Percentiles rank a stretch among this genome's conserved stretches.
Conservation (phyloP, 495 filamentous ascomycete species). For the Penicillium psychrofluorescens region DNA sequence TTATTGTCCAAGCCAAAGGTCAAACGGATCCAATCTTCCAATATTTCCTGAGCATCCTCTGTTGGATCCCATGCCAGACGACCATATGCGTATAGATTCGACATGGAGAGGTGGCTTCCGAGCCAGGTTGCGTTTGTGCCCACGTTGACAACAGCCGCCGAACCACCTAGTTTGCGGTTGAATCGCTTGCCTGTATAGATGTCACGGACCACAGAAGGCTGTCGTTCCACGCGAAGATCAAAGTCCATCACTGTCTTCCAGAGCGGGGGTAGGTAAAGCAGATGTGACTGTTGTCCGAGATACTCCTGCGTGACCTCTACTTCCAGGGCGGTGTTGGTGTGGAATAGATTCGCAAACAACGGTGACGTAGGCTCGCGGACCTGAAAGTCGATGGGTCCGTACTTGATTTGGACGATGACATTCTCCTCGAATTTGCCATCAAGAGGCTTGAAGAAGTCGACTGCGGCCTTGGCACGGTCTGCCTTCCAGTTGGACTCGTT, state of each 20-base stretch:
- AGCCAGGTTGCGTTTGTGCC: conserved; percentile 62
- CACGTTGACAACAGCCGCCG: conserved; percentile 62
- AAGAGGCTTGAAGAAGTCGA: conserved; percentile 57
- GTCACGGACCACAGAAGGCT: conserved; percentile 45
- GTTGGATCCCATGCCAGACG: conserved; percentile 56
- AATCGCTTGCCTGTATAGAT: conserved; percentile 55
- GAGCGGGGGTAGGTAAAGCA: conserved; percentile 58
- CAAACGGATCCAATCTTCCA: conserved; percentile 59
- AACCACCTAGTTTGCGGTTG: conserved; percentile 51
- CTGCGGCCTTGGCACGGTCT: conserved; percentile 63
- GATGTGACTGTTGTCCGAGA: conserved; percentile 62
- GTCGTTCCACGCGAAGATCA: conserved; percentile 53
- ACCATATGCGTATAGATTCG: conserved; percentile 67
- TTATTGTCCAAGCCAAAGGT: conserved; percentile 50
- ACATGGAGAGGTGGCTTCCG: conserved; percentile 60
- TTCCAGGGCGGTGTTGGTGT: conserved; percentile 57
- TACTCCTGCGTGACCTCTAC: conserved; percentile 64
- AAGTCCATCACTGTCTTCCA: conserved; percentile 64
- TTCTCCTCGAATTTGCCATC: conserved; percentile 64
- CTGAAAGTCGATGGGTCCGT: conserved; percentile 71
- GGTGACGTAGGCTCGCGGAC: conserved; percentile 65
- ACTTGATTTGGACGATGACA: conserved; percentile 67
- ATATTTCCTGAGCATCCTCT: conserved; percentile 33
- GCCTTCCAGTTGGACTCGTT: conserved; percentile 54
- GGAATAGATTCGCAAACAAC: conserved; percentile 54